These are phyloP conservation scores for Ogataea paraovalis DNA, from an alignment of 805 yeast species.

Conservation along the genomic window DNA sequence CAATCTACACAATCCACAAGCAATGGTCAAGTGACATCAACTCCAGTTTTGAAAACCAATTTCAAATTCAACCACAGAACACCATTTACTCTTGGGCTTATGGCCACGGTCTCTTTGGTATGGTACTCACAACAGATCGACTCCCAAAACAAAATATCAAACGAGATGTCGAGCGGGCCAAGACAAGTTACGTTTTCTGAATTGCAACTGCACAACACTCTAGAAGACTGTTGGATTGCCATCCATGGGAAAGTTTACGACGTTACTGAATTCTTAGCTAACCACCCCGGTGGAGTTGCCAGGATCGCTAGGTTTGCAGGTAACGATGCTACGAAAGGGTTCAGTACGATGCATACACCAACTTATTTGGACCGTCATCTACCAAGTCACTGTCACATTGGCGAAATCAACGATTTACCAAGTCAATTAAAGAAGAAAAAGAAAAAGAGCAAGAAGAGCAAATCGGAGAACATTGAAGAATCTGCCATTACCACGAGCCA, in stretches of 20 bases:
- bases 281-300: constrained; percentile 46
- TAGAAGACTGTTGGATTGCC: constrained; percentile 80
- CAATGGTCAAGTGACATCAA: no score
- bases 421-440: constrained; percentile 22
- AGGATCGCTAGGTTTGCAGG: constrained; percentile 45
- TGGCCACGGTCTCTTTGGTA: background rate
- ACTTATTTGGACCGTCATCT: constrained; percentile 24
- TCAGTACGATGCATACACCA: constrained; percentile 26
- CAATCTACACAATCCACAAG: no score
- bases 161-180: background rate
- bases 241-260: constrained; percentile 50
- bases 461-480: constrained; percentile 5
- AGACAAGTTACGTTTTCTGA: constrained; percentile 20
- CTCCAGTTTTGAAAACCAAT: background rate
- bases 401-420: constrained; percentile 30
- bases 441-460: constrained; percentile 26
- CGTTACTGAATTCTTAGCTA: constrained; percentile 39
- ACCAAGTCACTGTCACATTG: constrained; percentile 31
- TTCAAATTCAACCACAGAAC: background rate
- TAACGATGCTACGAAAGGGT: constrained; percentile 40
- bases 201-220: constrained; percentile 45
- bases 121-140: background rate
- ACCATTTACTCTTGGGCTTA: background rate
- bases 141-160: background rate
- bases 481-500: background rate